These are phyloP conservation scores for Ustanciosporium gigantosporum DNA, from an alignment of 1,284 basidiomycete species.

Conservation along the genomic window DNA sequence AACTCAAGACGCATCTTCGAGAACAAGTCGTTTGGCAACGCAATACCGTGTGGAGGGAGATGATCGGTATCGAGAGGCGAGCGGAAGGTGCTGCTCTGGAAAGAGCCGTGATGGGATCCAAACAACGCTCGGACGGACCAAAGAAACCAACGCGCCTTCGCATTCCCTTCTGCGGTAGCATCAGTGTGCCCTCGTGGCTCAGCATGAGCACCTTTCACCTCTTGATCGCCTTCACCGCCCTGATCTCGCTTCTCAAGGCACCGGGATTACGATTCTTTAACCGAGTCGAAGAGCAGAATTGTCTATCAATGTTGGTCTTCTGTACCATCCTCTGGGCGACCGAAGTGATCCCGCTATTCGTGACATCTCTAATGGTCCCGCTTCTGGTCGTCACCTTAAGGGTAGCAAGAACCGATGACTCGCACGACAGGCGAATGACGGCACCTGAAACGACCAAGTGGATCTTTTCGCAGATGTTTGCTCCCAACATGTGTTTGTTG, in stretches of 20 bases:
- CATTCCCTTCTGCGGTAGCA: conserved; percentile 43
- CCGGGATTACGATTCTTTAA: conserved; percentile 62
- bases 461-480: conserved; percentile 72
- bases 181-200: conserved; percentile 47
- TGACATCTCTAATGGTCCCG: conserved; percentile 88
- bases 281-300: conserved; percentile 80
- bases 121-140: conserved; percentile 19
- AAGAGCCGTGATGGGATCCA: conserved; percentile 47
- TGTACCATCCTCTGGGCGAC: conserved; percentile 95
- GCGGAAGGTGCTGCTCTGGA: conserved; percentile 59
- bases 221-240: conserved; percentile 45
- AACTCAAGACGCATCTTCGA: conserved; percentile 83
- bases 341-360: conserved; percentile 95
- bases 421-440: conserved; percentile 67
- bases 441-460: conserved; percentile 80
- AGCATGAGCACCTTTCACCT: conserved; percentile 56
- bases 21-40: conserved; percentile 90
- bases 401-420: conserved; percentile 74
- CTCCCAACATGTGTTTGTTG: conserved; percentile 78
- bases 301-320: conserved; percentile 85
- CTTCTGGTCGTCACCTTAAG: conserved; percentile 83
- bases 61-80: conserved; percentile 83
- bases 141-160: conserved; percentile 42
- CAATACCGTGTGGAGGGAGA: conserved; percentile 94
- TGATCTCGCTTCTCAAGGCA: conserved; percentile 53